These are phyloP conservation scores for Pseudogymnoascus sp. DNA, from an alignment of 2,329 filamentous ascomycete genomes.

Conservation along the genomic window DNA sequence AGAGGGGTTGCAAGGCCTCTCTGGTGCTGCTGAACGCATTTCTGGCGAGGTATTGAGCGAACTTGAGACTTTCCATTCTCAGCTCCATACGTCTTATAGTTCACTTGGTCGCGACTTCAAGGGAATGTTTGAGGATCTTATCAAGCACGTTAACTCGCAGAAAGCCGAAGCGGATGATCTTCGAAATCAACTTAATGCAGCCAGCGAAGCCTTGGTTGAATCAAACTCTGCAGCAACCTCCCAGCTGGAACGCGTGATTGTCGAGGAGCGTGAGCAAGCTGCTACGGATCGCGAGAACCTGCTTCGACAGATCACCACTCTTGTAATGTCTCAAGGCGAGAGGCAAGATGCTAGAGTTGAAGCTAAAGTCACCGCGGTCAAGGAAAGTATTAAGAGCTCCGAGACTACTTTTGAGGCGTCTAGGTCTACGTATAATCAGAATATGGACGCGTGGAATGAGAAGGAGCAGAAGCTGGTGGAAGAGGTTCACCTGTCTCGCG, in stretches of 20 bases:
- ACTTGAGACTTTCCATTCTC: constrained; percentile 71
- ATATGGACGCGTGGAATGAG: constrained; percentile 66
- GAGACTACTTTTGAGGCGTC: constrained; percentile 57
- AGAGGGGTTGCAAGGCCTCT: constrained; percentile 74
- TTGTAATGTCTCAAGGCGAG: constrained; percentile 68
- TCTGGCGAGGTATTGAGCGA: constrained; percentile 83
- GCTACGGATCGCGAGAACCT: constrained; percentile 66
- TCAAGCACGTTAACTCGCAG: constrained; percentile 66
- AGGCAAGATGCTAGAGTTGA: constrained; percentile 64
- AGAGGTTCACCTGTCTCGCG: constrained; percentile 63
- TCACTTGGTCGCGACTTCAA: constrained; percentile 81
- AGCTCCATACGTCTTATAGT: constrained; percentile 77
- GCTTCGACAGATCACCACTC: constrained; percentile 64
- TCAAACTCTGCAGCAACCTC: constrained; percentile 59
- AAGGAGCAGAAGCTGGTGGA: constrained; percentile 62
- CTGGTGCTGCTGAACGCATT: constrained; percentile 77
- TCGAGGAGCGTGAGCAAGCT: constrained; percentile 67
- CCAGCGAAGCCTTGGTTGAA: constrained; percentile 59
- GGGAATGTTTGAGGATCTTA: constrained; percentile 70
- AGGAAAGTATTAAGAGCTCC: constrained; percentile 55
- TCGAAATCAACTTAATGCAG: constrained; percentile 60
- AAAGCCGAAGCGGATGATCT: constrained; percentile 67
- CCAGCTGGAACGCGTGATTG: constrained; percentile 59
- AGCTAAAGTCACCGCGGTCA: constrained; percentile 53
- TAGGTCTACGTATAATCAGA: constrained; percentile 56